Evolutionary conservation across 2,329 filamentous ascomycete species (phyloP), one percentile per base, ranked within the genome.

Genomic region (Verticillium nubilum): DNA sequence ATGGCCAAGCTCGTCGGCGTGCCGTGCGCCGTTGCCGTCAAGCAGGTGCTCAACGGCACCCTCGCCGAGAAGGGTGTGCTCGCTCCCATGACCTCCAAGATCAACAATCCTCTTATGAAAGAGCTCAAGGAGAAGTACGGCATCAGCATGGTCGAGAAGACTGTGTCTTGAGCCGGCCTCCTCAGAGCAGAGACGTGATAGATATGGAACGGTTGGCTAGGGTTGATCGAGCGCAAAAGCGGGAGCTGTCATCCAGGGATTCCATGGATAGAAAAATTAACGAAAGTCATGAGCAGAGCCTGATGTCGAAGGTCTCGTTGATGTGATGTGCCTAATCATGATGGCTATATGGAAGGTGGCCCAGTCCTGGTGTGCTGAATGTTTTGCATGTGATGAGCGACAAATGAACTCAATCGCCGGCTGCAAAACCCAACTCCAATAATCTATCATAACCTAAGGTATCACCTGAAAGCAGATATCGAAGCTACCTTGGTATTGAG

Each of bases 1-100:
- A 96, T 97, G 92, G 91, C 90, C 53, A 89, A 87, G 74, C 76
- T 92, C 52, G 91, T 96, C 59, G 91, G 91, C 70, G 81, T 92
- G 4, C 89, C 90, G 5, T 78, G 76, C 61, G 76, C 71, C 56
- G 75, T 77, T 27, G 91, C 91, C 52, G 89, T 92, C 62, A 83
- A 91, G 80, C 85, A 89, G 78, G 88, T 95, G 26, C 82, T 94
- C 42, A 81, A 92, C 72, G 89, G 90, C 19, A 89, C 86, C 3
- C 86, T 93, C 62, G 82, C 78, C 54, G 82, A 91, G 73, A 89
- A 85, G 78, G 89, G 89, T 72, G 80, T 95, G 57, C 75, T 96
- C 61, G 92, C 91, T 27, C 91, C 91, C 17, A 90, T 94, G 83
- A 86, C 78, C 67, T 80, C 82, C 61, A 85, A 88, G 69, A 85